These are phyloP conservation scores for Aspergillus aculeatinus DNA, from an alignment of 2,329 filamentous ascomycete species.

Conservation along the genomic window DNA sequence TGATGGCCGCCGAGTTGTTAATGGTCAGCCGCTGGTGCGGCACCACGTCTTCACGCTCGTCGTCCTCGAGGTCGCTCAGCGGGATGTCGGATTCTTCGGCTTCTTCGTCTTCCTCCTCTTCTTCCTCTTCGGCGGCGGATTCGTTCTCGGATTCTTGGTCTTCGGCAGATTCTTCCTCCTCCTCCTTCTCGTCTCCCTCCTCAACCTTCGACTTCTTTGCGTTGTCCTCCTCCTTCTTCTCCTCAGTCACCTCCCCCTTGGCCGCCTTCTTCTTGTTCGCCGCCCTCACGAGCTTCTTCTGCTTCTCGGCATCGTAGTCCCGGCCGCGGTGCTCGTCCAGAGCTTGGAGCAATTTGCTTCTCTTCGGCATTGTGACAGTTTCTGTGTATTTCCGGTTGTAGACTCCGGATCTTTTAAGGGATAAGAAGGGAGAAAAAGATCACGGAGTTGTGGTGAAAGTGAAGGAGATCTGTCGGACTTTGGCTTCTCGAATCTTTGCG, in stretches of 20 bases:
- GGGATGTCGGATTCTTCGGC: slow-evolving; percentile 85
- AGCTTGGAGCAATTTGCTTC: slow-evolving; percentile 59
- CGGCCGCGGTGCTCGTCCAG: slow-evolving; percentile 59
- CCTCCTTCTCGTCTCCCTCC: slow-evolving; percentile 38
- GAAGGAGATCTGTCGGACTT: background rate
- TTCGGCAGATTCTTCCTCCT: slow-evolving; percentile 28
- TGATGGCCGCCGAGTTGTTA: slow-evolving; percentile 90
- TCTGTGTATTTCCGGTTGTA: slow-evolving; percentile 2
- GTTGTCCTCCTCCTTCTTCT: slow-evolving; percentile 3
- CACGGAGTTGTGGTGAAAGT: background rate
- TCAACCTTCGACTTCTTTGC: slow-evolving; percentile 9
- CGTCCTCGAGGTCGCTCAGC: slow-evolving; percentile 78
- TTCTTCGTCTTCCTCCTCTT: slow-evolving; percentile 62
- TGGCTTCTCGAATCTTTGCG: background rate
- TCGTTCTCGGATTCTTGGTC: slow-evolving; percentile 31
- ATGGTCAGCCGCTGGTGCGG: slow-evolving; percentile 92
- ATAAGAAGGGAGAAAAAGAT: too few species aligned
- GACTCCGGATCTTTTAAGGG: too few species aligned
- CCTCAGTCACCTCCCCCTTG: background rate
- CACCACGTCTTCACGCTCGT: slow-evolving; percentile 81
- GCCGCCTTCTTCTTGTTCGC: slow-evolving; percentile 30
- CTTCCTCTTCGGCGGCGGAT: slow-evolving; percentile 39
- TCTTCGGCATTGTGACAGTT: slow-evolving; percentile 47
- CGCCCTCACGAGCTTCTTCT: slow-evolving; percentile 62
- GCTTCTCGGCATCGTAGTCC: slow-evolving; percentile 74